Conservation (phyloP, 371 early-diverging fungal genomes). For the Zychaea mexicana region DNA sequence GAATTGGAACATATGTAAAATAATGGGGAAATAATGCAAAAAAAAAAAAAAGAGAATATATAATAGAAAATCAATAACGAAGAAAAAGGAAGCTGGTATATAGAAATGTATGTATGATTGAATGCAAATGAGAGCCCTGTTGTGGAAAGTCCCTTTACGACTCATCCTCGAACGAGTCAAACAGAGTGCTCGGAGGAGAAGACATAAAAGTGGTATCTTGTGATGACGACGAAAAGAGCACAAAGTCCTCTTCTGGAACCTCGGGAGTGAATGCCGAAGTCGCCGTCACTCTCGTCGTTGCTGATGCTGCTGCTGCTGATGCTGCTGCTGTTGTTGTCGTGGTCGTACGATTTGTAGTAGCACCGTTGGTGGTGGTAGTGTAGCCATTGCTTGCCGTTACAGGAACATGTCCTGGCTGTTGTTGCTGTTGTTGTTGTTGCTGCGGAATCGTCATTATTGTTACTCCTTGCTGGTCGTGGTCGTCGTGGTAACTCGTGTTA, state of each 20-base stretch:
- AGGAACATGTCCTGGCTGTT: too few species aligned
- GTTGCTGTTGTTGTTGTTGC: background rate
- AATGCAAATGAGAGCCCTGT: too few species aligned
- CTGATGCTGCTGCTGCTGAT: background rate
- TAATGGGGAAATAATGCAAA: too few species aligned
- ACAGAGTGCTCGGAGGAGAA: background rate
- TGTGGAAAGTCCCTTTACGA: background rate
- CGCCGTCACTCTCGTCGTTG: background rate
- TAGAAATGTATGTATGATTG: too few species aligned
- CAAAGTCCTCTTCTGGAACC: background rate
- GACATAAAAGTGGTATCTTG: conserved; percentile 2
- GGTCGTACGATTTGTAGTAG: too few species aligned
- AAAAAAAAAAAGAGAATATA: background rate
- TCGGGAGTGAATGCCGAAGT: background rate
- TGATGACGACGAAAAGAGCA: background rate
- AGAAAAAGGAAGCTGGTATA: background rate
- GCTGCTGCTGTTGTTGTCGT: background rate
- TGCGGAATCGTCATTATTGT: background rate
- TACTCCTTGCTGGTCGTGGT: background rate
- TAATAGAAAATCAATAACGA: too few species aligned
- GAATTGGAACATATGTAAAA: too few species aligned
- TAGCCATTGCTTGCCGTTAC: background rate
- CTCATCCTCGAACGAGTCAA: background rate
- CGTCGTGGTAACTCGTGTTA: too few species aligned
- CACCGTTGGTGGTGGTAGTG: background rate